Evolutionary conservation across 2,329 filamentous ascomycete species (phyloP), one percentile per base, ranked within the genome.

Genomic region (Paraphaeosphaeria minitans): DNA sequence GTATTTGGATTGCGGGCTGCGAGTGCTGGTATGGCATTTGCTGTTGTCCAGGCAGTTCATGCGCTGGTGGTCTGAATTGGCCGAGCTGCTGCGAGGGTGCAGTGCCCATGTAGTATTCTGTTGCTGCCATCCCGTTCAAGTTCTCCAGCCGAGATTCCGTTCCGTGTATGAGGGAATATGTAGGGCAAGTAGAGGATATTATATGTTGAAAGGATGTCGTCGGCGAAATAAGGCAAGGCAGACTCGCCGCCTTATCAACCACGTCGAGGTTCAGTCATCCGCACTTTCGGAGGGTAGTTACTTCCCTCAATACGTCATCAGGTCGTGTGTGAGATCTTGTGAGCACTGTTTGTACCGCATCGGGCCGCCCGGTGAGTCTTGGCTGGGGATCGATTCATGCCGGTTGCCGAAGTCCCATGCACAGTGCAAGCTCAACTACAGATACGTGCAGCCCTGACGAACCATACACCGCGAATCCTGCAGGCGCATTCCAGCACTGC

Each of bases 51-150:
- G 60, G 63, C 51, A 51, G 58, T 19, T 56, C 54, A 42, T 58
- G 52, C 1, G 48, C 39, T 31, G 61, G 58, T 31, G 61, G 62
- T 47, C 53, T 57, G 12, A 61, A 58, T n/a, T 68, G 59, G 43
- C 57, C 59, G 52, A 69, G 59, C 55, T 67, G 59, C 33, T 70
- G 64, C 10, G 65, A 64, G 43, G 53, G 65, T 35, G 61, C 59
- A 24, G 67, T 69, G 57, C 69, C 70, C 14, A 65, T 51, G 57
- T 71, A 76, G 62, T 76, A 75, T 56, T 75, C 74, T 52, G 68
- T 61, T 43, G 74, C 69, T 62, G 74, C 70, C 73, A 75, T 76
- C 27, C 49, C 48, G 37, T 56, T 47, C 27, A 14, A 56, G 48
- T 56, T 50, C n/a, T 37, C 42, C 1, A 4, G n/a, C n/a, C 37